These are phyloP conservation scores for Conidiobolus incongruus DNA, from an alignment of 371 early-diverging fungal species.

Conservation along the genomic window DNA sequence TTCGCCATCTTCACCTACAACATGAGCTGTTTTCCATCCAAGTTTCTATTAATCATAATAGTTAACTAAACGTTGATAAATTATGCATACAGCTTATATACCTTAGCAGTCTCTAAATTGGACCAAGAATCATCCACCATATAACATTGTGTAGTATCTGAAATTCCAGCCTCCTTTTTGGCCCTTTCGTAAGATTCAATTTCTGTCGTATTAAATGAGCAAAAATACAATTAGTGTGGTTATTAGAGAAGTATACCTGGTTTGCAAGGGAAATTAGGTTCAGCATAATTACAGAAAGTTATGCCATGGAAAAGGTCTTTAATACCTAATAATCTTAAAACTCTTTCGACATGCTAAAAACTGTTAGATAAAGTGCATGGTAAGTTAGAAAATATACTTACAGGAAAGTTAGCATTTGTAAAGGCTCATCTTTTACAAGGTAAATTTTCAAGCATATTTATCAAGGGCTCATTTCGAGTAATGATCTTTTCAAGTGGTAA, in stretches of 20 bases:
- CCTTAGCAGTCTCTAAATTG: constrained; percentile 43
- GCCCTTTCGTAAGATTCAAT: constrained; percentile 27
- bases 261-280: constrained; percentile 50
- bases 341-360: constrained; percentile 44
- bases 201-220: too few species aligned
- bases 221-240: too few species aligned
- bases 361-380: too few species aligned
- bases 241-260: constrained; percentile 23
- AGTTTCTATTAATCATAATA: too few species aligned
- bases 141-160: constrained; percentile 27
- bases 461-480: constrained; percentile 28
- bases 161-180: constrained; percentile 41
- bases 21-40: too few species aligned
- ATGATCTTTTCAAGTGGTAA: constrained; percentile 43
- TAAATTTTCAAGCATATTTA: constrained; percentile 29
- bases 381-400: constrained; percentile 10
- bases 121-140: constrained; percentile 51
- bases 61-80: too few species aligned
- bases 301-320: constrained; percentile 57
- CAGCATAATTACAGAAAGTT: constrained; percentile 50
- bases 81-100: too few species aligned
- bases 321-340: constrained; percentile 32
- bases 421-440: constrained; percentile 54
- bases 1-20: too few species aligned
- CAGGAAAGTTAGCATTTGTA: constrained; percentile 53